phyloP scores from a whole-genome alignment of 1,284 basidiomycete genomes.

The Cryptococcus wingfieldii region DNA sequence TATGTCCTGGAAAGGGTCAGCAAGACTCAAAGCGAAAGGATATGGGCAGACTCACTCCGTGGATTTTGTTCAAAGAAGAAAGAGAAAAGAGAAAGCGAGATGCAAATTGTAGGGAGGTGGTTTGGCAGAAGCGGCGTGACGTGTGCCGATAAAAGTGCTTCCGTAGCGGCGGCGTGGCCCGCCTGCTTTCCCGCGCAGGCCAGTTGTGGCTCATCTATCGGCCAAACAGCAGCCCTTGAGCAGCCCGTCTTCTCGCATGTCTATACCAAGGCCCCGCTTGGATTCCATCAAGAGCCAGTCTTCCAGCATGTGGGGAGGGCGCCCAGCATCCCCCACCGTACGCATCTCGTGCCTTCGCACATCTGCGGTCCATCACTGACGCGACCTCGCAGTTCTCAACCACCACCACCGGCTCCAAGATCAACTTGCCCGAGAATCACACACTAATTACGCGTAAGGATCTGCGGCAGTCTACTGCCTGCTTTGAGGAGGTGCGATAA shows the following conservation, averaged over 20 bases:
- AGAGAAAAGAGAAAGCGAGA: constrained; percentile 1
- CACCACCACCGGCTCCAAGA: constrained; percentile 44
- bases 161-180: neutral
- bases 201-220: no score
- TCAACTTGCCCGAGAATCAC: constrained; percentile 41
- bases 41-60: constrained; percentile 26
- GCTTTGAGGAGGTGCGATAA: constrained; percentile 44
- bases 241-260: neutral
- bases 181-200: neutral
- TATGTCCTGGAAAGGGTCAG: constrained; percentile 30
- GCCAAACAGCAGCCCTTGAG: no score
- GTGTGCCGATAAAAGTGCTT: constrained; percentile 1
- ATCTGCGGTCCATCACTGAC: neutral
- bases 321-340: constrained; percentile 36
- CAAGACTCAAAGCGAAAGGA: neutral
- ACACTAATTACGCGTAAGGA: constrained; percentile 46
- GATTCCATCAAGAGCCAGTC: constrained; percentile 27
- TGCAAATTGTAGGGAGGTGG: neutral
- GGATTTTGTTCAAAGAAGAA: constrained; percentile 11
- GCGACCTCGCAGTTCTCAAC: constrained; percentile 37
- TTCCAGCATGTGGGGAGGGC: constrained; percentile 24
- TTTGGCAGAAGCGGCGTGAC: constrained; percentile 1
- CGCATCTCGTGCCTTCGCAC: constrained; percentile 5
- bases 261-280: constrained; percentile 17
- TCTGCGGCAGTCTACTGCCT: constrained; percentile 43